phyloP scores from a whole-genome alignment of 768 basidiomycete species.

The Xerocomellus amylosporus region DNA sequence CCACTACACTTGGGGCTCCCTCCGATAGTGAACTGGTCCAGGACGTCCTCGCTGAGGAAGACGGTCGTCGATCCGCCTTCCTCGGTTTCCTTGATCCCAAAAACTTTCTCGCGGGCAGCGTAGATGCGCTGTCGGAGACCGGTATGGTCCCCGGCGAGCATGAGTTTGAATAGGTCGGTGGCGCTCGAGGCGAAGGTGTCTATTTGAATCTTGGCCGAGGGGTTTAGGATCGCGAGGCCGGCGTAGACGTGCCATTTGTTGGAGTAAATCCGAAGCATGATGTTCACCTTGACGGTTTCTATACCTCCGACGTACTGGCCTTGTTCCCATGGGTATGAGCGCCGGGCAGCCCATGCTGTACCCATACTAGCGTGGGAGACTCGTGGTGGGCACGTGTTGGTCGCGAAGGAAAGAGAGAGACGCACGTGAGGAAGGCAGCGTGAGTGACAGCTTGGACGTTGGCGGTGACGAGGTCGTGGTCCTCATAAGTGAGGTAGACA shows the following conservation, averaged over 20 bases:
- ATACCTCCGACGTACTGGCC: slow-evolving; percentile 95
- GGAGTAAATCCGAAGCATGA: slow-evolving; percentile 92
- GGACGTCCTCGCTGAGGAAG: slow-evolving; percentile 66
- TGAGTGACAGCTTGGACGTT: slow-evolving; percentile 99
- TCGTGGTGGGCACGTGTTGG: slow-evolving; percentile 2
- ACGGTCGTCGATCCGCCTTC: slow-evolving; percentile 51
- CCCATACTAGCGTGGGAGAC: slow-evolving; percentile 72
- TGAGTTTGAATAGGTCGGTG: slow-evolving; percentile 92
- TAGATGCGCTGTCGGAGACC: slow-evolving; percentile 70
- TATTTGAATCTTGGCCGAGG: slow-evolving; percentile 83
- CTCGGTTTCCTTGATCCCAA: slow-evolving; percentile 44
- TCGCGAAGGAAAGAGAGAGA: neutral
- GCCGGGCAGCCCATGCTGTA: slow-evolving; percentile 82
- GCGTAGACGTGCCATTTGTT: slow-evolving; percentile 99
- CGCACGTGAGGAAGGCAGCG: slow-evolving; percentile 91
- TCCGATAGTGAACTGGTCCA: slow-evolving; percentile 89
- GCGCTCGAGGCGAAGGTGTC: slow-evolving; percentile 84
- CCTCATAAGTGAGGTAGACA: slow-evolving; percentile 93
- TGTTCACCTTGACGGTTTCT: slow-evolving; percentile 95
- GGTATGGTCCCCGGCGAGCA: slow-evolving; percentile 61
- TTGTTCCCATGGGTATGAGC: slow-evolving; percentile 91
- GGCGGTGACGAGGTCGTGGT: slow-evolving; percentile 94
- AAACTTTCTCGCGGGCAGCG: slow-evolving; percentile 72
- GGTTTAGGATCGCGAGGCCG: slow-evolving; percentile 96
- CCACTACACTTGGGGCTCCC: slow-evolving; percentile 23